Percentiles rank a stretch among this genome's conserved stretches.
These are phyloP conservation scores for Exophiala oligosperma DNA, from an alignment of 2,329 filamentous ascomycete genomes.

Conservation along the genomic window DNA sequence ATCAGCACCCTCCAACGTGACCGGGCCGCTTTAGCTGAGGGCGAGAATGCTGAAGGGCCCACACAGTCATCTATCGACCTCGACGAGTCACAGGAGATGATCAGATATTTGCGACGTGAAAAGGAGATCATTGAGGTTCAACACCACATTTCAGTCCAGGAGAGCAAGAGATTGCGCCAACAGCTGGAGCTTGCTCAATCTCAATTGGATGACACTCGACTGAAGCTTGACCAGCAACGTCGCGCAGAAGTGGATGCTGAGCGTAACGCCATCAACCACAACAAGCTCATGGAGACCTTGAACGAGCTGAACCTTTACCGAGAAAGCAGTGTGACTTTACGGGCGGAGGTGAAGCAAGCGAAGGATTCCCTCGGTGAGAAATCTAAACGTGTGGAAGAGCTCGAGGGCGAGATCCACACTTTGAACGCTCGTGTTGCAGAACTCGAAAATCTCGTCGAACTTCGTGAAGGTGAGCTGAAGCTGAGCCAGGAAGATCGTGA, in stretches of 20 bases:
- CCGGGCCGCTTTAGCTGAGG: conserved; percentile 59
- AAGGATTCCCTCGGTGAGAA: conserved; percentile 76
- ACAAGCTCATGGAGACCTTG: conserved; percentile 89
- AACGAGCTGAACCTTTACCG: conserved; percentile 95
- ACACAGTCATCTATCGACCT: conserved; percentile 57
- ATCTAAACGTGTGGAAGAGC: conserved; percentile 69
- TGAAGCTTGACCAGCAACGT: conserved; percentile 90
- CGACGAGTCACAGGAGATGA: conserved; percentile 83
- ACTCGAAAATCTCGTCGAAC: conserved; percentile 76
- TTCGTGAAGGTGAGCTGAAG: conserved; percentile 83
- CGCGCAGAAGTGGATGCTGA: conserved; percentile 72
- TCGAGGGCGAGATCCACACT: conserved; percentile 75
- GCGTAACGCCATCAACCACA: conserved; percentile 74
- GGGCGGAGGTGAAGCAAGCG: conserved; percentile 79
- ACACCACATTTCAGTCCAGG: conserved; percentile 83
- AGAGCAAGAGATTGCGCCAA: conserved; percentile 83
- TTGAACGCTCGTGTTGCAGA: conserved; percentile 78
- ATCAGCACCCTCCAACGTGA: conserved; percentile 77
- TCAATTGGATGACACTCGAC: conserved; percentile 82
- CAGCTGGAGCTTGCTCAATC: conserved; percentile 83
- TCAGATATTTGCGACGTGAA: conserved; percentile 86
- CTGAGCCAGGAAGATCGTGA: conserved; percentile 89
- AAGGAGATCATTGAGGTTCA: conserved; percentile 99
- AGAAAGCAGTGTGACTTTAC: conserved; percentile 88
- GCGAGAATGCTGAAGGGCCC: conserved; percentile 45